Evolutionary conservation across 805 yeast genomes (phyloP).

Genomic region (Peterozyma xylosa): DNA sequence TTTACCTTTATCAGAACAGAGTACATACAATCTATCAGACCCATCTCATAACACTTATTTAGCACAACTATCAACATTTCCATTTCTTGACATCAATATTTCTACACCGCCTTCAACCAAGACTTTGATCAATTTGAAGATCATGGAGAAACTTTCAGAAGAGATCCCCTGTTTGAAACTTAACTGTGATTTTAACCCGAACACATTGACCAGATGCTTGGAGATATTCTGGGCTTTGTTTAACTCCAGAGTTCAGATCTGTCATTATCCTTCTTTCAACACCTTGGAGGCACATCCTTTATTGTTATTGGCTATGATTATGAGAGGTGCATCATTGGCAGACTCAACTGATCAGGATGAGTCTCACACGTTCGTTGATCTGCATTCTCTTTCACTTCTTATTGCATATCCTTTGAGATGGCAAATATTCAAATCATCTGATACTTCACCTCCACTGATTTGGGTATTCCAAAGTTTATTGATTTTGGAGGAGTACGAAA

Average conservation of each 20-base stretch:
- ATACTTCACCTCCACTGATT: conserved; percentile 35
- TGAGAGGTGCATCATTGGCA: conserved; percentile 45
- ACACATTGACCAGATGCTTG: conserved; percentile 21
- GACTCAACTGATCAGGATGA: conserved; percentile 9
- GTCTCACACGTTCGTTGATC: conserved; percentile 5
- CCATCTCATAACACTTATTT: conserved; percentile 2
- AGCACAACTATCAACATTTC: conserved; percentile 2
- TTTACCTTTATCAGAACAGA: not conserved
- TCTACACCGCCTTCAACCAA: not conserved
- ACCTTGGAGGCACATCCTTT: conserved; percentile 40
- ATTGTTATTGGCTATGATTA: conserved; percentile 45
- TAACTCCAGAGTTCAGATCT: conserved; percentile 51
- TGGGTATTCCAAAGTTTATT: conserved; percentile 44
- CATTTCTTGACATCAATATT: conserved; percentile 1
- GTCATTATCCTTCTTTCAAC: conserved; percentile 53
- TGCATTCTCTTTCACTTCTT: conserved; percentile 22
- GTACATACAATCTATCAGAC: conserved; percentile 2
- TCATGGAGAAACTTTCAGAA: conserved; percentile 13
- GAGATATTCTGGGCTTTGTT: conserved; percentile 48
- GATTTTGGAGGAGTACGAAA: conserved; percentile 40
- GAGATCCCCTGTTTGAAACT: conserved; percentile 18
- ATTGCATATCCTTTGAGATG: conserved; percentile 37
- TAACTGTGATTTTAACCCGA: conserved; percentile 20
- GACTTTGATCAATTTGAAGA: conserved; percentile 9
- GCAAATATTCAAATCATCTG: conserved; percentile 34